phyloP scores from a whole-genome alignment of 2,329 filamentous ascomycete genomes.

The Microdochium nivale region DNA sequence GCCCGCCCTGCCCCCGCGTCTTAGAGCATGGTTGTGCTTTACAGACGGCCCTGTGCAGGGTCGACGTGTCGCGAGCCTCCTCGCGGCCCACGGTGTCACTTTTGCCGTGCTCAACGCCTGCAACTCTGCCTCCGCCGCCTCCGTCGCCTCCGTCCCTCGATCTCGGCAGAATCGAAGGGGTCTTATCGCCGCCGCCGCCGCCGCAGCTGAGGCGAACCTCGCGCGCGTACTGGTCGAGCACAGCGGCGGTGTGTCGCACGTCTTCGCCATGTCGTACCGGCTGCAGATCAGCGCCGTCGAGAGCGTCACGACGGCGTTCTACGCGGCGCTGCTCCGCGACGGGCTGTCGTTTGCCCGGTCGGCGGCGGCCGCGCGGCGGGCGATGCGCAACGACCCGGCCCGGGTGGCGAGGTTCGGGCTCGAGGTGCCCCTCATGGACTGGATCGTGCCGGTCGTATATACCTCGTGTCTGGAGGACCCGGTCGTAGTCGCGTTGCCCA shows the following conservation, averaged over 20 bases:
- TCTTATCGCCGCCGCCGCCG: neutral
- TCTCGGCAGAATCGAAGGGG: too few relatives aligned
- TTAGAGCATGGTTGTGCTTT: neutral
- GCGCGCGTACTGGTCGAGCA: neutral
- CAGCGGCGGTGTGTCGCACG: neutral
- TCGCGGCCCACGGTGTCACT: neutral
- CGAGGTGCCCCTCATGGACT: neutral
- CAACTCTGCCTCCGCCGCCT: neutral
- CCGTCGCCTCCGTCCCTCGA: too few relatives aligned
- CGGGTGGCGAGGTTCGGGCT: neutral
- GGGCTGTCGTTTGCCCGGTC: neutral
- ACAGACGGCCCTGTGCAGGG: neutral
- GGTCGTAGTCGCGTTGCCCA: neutral
- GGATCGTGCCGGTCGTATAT: neutral
- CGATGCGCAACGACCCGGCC: neutral
- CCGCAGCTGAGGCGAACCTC: neutral
- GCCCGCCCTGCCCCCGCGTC: too few relatives aligned
- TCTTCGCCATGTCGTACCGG: neutral
- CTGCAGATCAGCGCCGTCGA: neutral
- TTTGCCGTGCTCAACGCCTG: neutral
- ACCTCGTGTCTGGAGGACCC: neutral
- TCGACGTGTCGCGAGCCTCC: neutral
- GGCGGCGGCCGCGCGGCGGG: neutral
- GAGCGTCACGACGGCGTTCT: neutral
- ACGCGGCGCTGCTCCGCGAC: neutral